phyloP scores from a whole-genome alignment of 1,284 basidiomycete genomes.

The Fomitopsis pinicola region DNA sequence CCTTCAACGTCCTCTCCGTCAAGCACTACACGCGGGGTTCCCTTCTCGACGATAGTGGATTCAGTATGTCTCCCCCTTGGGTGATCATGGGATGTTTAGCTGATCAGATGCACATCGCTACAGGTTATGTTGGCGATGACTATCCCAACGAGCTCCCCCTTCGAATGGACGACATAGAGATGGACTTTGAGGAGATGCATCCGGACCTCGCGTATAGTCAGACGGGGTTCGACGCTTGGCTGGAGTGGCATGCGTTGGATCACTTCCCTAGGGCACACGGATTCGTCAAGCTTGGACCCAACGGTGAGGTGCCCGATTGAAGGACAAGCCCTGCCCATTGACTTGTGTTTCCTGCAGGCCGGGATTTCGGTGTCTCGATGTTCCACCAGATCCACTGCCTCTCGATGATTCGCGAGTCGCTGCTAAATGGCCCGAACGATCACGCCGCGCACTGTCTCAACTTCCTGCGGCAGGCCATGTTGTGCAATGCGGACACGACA shows the following conservation, averaged over 20 bases:
- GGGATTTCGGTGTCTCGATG: slow-evolving; percentile 31
- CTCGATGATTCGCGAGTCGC: slow-evolving; percentile 6
- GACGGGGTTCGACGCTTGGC: not conserved
- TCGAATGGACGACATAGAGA: not conserved
- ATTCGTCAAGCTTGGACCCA: not conserved
- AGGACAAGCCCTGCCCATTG: not conserved
- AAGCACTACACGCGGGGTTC: not conserved
- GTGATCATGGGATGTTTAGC: not conserved
- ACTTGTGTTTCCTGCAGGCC: not conserved
- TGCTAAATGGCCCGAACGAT: not conserved
- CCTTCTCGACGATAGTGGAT: not conserved
- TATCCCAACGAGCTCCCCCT: slow-evolving; percentile 1
- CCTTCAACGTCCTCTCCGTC: not conserved
- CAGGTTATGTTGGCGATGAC: slow-evolving; percentile 2
- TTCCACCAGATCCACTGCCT: slow-evolving; percentile 38
- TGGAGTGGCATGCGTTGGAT: slow-evolving; percentile 2
- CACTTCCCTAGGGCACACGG: slow-evolving; percentile 2
- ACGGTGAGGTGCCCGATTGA: not conserved
- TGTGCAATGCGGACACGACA: slow-evolving; percentile 33
- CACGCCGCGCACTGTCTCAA: slow-evolving; percentile 16
- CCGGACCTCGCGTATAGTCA: not conserved
- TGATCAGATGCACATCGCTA: not conserved
- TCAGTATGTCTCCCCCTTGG: not conserved
- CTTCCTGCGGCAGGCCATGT: slow-evolving; percentile 24
- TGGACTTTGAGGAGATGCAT: not conserved